Evolutionary conservation across 139 green algal genomes (phyloP).

Genomic region (Chlamydomonas incerta): DNA sequence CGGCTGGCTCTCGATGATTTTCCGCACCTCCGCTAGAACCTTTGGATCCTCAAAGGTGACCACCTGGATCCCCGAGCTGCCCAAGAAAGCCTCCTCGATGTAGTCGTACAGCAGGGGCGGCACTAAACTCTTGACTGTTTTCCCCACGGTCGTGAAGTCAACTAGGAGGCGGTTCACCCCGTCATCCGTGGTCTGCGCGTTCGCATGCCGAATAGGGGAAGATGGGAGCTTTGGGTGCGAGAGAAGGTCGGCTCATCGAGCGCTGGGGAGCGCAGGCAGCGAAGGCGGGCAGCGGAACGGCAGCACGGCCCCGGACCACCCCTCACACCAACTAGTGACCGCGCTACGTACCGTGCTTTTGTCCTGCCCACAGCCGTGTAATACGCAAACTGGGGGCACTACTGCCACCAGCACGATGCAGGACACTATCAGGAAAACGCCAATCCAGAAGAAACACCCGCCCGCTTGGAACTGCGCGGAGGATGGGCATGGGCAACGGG

Average conservation of each 20-base stretch:
- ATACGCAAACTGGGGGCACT: not conserved
- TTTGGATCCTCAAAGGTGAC: not conserved
- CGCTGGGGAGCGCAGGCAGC: not conserved
- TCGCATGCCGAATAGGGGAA: no score
- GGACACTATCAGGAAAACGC: not conserved
- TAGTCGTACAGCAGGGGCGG: not conserved
- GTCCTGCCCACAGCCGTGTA: not conserved
- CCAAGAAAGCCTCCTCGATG: not conserved
- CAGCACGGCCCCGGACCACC: not conserved
- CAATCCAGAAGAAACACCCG: not conserved
- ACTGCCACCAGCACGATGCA: not conserved
- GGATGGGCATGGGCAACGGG: no score
- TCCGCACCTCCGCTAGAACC: not conserved
- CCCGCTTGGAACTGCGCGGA: no score
- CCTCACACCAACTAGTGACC: not conserved
- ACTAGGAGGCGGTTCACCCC: not conserved
- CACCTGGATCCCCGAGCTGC: not conserved
- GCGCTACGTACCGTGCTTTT: not conserved
- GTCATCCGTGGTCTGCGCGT: no score
- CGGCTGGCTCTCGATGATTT: not conserved
- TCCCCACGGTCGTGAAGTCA: not conserved
- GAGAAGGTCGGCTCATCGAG: no score
- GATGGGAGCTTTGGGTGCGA: no score
- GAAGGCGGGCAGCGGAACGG: not conserved
- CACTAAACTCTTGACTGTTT: not conserved